Base-by-base conservation (phyloP, 1,139 yeast species). In the Wickerhamiella pararugosa region DNA sequence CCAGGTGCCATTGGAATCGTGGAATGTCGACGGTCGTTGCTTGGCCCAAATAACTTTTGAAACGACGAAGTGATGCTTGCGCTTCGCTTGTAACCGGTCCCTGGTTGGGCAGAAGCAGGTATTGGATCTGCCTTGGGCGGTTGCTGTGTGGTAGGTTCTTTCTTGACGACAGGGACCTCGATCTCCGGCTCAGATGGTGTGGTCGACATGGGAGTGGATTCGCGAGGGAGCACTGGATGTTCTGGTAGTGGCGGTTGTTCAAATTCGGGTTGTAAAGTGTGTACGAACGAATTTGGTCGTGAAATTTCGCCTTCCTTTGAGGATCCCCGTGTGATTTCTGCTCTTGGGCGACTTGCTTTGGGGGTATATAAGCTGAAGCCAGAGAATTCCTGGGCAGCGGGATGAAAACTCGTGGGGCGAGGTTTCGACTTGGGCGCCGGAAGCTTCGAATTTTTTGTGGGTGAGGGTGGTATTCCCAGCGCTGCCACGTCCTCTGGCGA, bases 351-450 rank as follows among this genome's bases (percentile, higher is more conserved):
- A 21, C 62, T 52, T 6, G 58, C 47, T 44, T 50, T 48, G 15
- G 60, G 57, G 39, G 54, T 43, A 36, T 53, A 55, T 39, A 51
- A 43, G n/a, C 50, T 46, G 36, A 47, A 43, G 8, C 48, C 48
- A 27, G 35, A 30, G 31, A 36, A 47, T 6, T 47, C 45, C 37
- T 41, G 48, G 9, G 45, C 43, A 5, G 39, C 38, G 15, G 49
- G 50, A 52, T 61, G 65, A 52, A 54, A 61, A 2, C 64, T 60
- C 21, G 63, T 58, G 6, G 66, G 66, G 7, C 66, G 54, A 8
- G 64, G 66, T 47, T 60, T 61, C 5, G 48, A 34, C 10, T 26
- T 34, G 6, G 44, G 44, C 2, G 45, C 61, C 40, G 43, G 57
- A 45, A 28, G 59, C 54, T n/a, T 51, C 52, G 25, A 37, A 32